Percentiles rank a stretch among this genome's conserved stretches.
These are phyloP conservation scores for Vitis cinerea DNA, from an alignment of 164 flowering plant genomes.

Conservation along the genomic window DNA sequence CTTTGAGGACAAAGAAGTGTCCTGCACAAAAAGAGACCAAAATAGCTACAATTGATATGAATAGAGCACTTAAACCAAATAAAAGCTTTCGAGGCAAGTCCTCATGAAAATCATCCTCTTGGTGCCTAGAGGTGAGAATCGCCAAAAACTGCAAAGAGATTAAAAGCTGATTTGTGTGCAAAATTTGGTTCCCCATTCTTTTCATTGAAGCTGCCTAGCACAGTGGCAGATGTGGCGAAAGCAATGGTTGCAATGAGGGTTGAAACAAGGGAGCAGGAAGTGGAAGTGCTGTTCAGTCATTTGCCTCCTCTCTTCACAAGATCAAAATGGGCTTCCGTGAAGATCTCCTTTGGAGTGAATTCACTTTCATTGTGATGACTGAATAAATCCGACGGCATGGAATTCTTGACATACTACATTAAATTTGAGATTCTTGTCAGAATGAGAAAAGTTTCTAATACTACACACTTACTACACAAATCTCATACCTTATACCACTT, in stretches of 20 bases:
- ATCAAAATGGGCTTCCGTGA: constrained; percentile 9
- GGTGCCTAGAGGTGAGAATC: constrained; percentile 24
- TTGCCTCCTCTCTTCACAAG: constrained; percentile 4
- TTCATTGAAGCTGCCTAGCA: constrained; percentile 23
- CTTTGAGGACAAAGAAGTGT: constrained; percentile 8
- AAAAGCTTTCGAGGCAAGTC: constrained; percentile 24
- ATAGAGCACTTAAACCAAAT: constrained; percentile 23
- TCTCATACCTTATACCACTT: too few species aligned
- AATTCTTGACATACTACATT: constrained; percentile 15
- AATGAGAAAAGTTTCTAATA: too few species aligned
- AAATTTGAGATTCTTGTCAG: too few species aligned
- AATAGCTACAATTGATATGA: constrained; percentile 20
- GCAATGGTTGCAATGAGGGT: constrained; percentile 31
- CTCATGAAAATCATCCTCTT: constrained; percentile 11
- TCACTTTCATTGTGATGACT: constrained; percentile 9
- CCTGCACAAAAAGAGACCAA: constrained; percentile 29
- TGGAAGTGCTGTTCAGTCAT: constrained; percentile 26
- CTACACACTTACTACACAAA: too few species aligned
- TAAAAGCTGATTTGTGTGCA: constrained; percentile 8
- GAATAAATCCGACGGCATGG: constrained; percentile 11
- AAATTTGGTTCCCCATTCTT: constrained; percentile 16
- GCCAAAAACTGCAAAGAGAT: constrained; percentile 18
- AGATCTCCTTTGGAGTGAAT: constrained; percentile 12
- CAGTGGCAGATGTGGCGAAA: constrained; percentile 20
- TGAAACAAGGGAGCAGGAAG: constrained; percentile 25